Base-by-base conservation (phyloP, 2,329 filamentous ascomycete genomes). In the Knoxdaviesia proteae region DNA sequence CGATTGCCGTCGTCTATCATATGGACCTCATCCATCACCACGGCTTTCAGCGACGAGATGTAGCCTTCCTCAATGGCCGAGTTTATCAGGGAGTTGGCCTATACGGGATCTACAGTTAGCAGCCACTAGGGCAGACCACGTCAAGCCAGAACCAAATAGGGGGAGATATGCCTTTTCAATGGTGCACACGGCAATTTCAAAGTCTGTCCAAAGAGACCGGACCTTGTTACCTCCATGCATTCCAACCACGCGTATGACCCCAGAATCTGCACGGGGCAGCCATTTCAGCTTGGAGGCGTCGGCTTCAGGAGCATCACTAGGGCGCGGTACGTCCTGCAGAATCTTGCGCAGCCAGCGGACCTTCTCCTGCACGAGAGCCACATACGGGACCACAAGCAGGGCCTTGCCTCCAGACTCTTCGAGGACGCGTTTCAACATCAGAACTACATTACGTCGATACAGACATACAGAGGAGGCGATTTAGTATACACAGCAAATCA, bases 291-390 rank as follows among this genome's bases (percentile, higher is more conserved):
- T 53, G 7, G 54, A 51, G n/a, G 56, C 53, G 30, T 58, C 53
- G 44, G 58, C 53, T 32, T 49, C 58, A 45, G 53, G 58, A 39
- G 51, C 49, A 6, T 59, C 49, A 1, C 60, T 47, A 11, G 54
- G 62, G 41, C 61, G 59, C 42, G 61, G 58, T 29, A 84, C 64
- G 31, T 69, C 72, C 47, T 77, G 64, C 4, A 82, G 75, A 11
- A 82, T 61, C 40, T 66, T 72, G 32, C 79, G 71, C 37, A 87
- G 61, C 78, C 80, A 86, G 43, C 74, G 71, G 33, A 83, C 68
- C 54, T 86, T 86, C 55, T 87, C 81, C 53, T 86, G 80, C 0
- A 87, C 81, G 3, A 87, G 67, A 11, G 81, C 80, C 48, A 86
- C 79, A 56, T 84, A 87, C 0, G 81, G 81, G 11, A 86, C 63